These are phyloP conservation scores for Cupressus sempervirens DNA, from an alignment of 75 land plant species.

Conservation along the genomic window DNA sequence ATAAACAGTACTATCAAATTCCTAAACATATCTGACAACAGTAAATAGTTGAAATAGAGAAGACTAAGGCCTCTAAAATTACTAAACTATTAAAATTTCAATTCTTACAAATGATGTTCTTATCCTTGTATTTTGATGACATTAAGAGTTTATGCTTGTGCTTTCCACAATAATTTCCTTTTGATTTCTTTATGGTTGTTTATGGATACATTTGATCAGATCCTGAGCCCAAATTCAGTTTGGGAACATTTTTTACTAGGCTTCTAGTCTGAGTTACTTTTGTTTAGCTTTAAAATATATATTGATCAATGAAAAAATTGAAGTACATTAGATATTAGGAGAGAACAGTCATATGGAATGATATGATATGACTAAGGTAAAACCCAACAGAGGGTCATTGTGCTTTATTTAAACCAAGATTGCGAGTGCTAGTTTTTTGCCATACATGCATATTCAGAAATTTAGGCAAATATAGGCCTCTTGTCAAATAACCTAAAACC, in stretches of 20 bases:
- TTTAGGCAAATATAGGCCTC: neutral
- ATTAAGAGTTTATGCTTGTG: neutral
- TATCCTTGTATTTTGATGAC: neutral
- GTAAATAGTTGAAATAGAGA: neutral
- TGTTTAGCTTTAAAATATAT: no score
- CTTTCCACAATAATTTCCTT: neutral
- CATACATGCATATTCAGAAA: constrained; percentile 5
- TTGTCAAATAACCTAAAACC: neutral
- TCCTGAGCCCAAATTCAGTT: neutral
- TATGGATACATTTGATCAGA: constrained; percentile 1
- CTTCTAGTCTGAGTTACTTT: neutral
- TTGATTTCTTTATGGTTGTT: neutral
- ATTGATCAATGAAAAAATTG: neutral
- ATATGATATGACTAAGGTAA: neutral
- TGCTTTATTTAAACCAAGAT: neutral
- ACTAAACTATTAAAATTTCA: neutral
- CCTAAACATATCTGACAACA: neutral
- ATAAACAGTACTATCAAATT: neutral
- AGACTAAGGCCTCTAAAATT: neutral
- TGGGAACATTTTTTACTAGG: neutral
- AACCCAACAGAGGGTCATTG: neutral
- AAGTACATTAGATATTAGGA: neutral
- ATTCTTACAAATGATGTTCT: neutral
- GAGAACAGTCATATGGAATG: neutral
- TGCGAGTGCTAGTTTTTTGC: neutral